Evolutionary conservation across 1,139 yeast genomes (phyloP).

Genomic region (Candida sojae): DNA sequence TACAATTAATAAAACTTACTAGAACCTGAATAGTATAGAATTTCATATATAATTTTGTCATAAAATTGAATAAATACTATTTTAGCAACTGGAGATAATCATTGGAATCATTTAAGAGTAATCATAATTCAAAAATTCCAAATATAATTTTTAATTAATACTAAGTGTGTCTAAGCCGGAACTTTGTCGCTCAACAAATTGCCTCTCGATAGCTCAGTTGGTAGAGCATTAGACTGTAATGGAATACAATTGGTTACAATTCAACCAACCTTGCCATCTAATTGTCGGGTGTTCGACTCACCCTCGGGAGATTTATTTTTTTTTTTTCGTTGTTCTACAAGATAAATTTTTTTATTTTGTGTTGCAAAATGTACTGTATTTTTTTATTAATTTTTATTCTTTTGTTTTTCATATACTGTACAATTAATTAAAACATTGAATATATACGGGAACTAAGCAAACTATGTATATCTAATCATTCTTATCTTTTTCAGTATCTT

Average conservation of each 20-base stretch:
- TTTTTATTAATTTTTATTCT: too few relatives aligned
- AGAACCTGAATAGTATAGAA: too few relatives aligned
- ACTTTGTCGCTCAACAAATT: neutral
- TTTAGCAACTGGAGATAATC: too few relatives aligned
- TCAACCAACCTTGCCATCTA: slow-evolving; percentile 3
- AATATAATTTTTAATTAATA: neutral
- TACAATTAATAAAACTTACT: too few relatives aligned
- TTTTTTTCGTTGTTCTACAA: neutral
- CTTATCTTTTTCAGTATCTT: neutral
- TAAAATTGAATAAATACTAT: too few relatives aligned
- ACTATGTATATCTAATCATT: neutral
- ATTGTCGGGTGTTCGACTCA: slow-evolving; percentile 84
- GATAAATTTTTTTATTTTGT: neutral
- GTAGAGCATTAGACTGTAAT: slow-evolving; percentile 7
- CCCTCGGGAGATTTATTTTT: slow-evolving; percentile 67
- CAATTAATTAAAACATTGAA: neutral
- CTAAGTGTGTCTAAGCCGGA: neutral
- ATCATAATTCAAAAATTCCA: neutral
- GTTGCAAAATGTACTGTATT: neutral
- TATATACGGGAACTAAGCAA: too few relatives aligned
- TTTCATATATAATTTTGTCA: too few relatives aligned
- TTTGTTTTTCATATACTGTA: neutral
- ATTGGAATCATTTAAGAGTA: too few relatives aligned
- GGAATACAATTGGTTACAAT: slow-evolving; percentile 1
- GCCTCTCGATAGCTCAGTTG: slow-evolving; percentile 6